Conservation (phyloP, 1,284 basidiomycete genomes). For the Apiotrichum gracile region DNA sequence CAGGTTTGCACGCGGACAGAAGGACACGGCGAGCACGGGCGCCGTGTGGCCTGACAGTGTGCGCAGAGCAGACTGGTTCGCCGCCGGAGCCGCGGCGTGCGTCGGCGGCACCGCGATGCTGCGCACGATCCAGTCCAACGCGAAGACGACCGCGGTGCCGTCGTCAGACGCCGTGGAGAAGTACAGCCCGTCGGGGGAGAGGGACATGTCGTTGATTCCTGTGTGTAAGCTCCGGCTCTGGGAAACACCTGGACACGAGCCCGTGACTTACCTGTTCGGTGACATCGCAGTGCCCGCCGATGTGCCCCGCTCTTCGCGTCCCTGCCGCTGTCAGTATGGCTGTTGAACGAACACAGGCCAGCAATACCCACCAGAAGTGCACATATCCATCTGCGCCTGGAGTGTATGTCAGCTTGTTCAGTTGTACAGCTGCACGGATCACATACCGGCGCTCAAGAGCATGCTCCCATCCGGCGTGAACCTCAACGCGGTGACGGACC, state of each 20-base stretch:
- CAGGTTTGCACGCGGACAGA: constrained; percentile 79
- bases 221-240: too few species aligned
- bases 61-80: constrained; percentile 30
- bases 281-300: constrained; percentile 22
- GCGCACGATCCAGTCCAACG: constrained; percentile 5
- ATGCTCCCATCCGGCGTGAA: constrained; percentile 49
- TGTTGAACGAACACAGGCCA: neutral
- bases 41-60: constrained; percentile 79
- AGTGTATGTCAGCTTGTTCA: neutral
- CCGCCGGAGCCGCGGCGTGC: neutral
- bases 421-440: too few species aligned
- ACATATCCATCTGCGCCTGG: constrained; percentile 46
- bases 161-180: constrained; percentile 88
- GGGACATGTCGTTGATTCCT: constrained; percentile 82
- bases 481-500: constrained; percentile 45
- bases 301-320: constrained; percentile 29
- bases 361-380: constrained; percentile 31
- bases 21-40: constrained; percentile 87
- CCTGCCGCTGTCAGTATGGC: constrained; percentile 21
- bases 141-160: constrained; percentile 14
- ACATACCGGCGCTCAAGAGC: constrained; percentile 47
- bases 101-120: neutral
- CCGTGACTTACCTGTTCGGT: constrained; percentile 31
- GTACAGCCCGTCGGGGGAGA: constrained; percentile 72
- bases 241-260: neutral